Evolutionary conservation across 1,284 basidiomycete species (phyloP), one percentile per base, ranked within the genome.

Genomic region (Uromyces viciae-fabae): DNA sequence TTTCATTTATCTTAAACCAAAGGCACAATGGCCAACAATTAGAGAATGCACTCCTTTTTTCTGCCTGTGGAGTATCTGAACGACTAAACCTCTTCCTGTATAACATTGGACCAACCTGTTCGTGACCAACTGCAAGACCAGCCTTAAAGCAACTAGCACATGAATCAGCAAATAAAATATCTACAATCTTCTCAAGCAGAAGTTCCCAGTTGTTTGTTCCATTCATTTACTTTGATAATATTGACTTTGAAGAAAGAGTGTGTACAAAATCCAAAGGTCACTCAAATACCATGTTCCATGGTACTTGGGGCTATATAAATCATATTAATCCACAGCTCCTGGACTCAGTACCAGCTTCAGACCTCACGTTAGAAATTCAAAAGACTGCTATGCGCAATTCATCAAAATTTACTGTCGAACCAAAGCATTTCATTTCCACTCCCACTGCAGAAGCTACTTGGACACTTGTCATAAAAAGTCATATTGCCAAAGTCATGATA

Each of bases 221-320:
- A 8, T 38, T 38, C 9, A 33, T 64, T 4, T 64, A 38, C n/a
- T 15, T 64, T 3, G 60, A 64, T 28, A 64, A 64, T 38, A 8
- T 64, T 25, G 60, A 64, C 33, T 38, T 64, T 11, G 33, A 64
- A 19, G 33, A 64, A 28, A 3, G 17, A 36, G 17, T 64, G 22
- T 38, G 40, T 17, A 8, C 31, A 33, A 64, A 36, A 8, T 64
- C 60, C 5, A 38, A 38, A 19, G 60, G 17, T 15, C 33, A 38
- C 60, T 7, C 22, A 19, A 56, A 28, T 28, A 19, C 22, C 22
- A 56, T 56, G 52, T 60, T 60, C 25, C 58, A 36, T 22, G 60
- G 60, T 7, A 64, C 60, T 28, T 64, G 60, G 60, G 60, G 60
- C 22, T 64, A 64, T 38, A 38, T 64, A 31, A 31, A 64, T 64